Evolutionary conservation across 2,329 filamentous ascomycete genomes (phyloP), one percentile per base, ranked within the genome.

Genomic region (Alternaria sp.): DNA sequence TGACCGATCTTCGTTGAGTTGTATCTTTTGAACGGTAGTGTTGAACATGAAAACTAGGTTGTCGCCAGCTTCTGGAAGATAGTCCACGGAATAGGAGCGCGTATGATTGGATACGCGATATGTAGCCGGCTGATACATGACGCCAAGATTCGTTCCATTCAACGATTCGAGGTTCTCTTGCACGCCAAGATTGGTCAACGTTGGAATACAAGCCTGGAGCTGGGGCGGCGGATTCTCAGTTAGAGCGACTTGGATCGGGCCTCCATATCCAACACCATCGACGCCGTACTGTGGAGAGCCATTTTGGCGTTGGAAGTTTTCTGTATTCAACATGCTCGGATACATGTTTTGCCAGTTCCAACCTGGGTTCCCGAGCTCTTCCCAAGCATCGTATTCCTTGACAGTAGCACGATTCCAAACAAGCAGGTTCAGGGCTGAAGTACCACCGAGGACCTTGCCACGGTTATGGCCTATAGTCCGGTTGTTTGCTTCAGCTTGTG

Each of bases 341-440:
- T 70, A 66, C 49, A 85, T 67, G 11, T 78, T 77, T 40, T 85
- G 76, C 84, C 85, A 89, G 1, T 82, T 81, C 88, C 88, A 90
- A 7, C 68, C 65, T 43, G 55, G 45, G 66, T 89, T 89, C 0
- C 87, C 87, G 12, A 90, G 75, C 25, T 81, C 75, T 56, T 83
- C 84, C 87, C 88, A 90, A 1, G 81, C 81, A 74, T 89, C 84
- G 55, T 78, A 80, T 56, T 80, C 78, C 5, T 66, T 72, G 15
- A 70, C 63, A n/a, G 66, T 68, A 4, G 69, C 79, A 10, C 79
- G 69, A 17, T 78, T 74, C 65, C 75, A 79, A 21, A 70, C 65
- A 68, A 81, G 74, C 11, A 77, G 72, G 60, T 81, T 80, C 36
- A 80, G 65, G 4, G 74, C 74, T 17, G 70, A 72, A 13, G 77